Conservation (phyloP, 139 green algal genomes). For the Chlamydomonas sp. region DNA sequence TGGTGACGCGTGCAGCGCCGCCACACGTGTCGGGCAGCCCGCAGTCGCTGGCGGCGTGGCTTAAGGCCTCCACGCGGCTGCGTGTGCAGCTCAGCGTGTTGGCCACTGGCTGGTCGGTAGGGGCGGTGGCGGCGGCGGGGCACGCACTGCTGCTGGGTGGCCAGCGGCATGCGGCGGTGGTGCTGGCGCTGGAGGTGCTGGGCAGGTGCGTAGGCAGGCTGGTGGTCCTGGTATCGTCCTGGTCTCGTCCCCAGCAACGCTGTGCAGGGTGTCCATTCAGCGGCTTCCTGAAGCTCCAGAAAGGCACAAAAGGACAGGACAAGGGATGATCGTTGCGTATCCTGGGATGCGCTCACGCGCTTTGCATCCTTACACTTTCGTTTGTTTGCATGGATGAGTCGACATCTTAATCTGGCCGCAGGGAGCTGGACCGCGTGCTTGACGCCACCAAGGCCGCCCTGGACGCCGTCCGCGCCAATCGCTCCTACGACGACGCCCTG, state of each 20-base stretch:
- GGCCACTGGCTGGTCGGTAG: background rate
- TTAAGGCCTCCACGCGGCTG: background rate
- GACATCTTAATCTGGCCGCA: background rate
- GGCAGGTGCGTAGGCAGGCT: conserved; percentile 14
- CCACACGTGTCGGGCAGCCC: conserved; percentile 4
- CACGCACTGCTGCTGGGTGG: conserved; percentile 26
- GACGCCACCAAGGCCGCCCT: conserved; percentile 23
- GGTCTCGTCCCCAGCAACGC: background rate
- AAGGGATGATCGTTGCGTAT: no score
- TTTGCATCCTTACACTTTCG: no score
- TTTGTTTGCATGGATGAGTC: background rate
- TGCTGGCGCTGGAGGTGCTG: conserved; percentile 28
- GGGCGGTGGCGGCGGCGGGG: conserved; percentile 12
- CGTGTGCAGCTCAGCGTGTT: conserved; percentile 14
- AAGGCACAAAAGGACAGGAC: no score
- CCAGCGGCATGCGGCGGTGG: conserved; percentile 23
- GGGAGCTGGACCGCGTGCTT: conserved; percentile 31
- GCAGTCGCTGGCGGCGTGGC: conserved; percentile 4
- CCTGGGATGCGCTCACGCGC: no score
- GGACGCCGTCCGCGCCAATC: conserved; percentile 24
- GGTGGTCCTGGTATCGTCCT: background rate
- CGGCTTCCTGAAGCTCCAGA: no score
- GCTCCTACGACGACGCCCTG: conserved; percentile 1
- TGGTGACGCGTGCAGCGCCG: conserved; percentile 2
- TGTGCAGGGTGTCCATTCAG: no score